phyloP scores from a whole-genome alignment of 2,329 filamentous ascomycete genomes.

The Lachnellula hyalina region DNA sequence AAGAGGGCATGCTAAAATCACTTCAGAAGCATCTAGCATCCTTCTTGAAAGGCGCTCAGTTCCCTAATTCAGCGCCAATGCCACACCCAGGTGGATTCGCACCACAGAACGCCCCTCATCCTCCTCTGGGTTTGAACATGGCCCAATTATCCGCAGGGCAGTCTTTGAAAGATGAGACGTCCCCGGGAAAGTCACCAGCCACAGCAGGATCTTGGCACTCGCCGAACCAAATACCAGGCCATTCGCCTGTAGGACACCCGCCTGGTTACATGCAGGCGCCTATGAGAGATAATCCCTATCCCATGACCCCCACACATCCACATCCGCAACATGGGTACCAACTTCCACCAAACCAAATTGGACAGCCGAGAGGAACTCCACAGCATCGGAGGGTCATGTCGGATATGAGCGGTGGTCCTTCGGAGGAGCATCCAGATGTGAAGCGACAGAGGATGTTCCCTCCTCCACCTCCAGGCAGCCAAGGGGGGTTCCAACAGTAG shows the following conservation, averaged over 20 bases:
- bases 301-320: slow-evolving; percentile 27
- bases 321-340: slow-evolving; percentile 21
- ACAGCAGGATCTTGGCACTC: slow-evolving; percentile 30
- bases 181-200: slow-evolving; percentile 30
- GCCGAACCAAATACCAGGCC: slow-evolving; percentile 27
- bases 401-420: slow-evolving; percentile 24
- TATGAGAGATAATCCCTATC: slow-evolving; percentile 27
- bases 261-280: slow-evolving; percentile 23
- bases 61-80: slow-evolving; percentile 19
- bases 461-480: slow-evolving; percentile 3
- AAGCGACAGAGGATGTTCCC: slow-evolving; percentile 31
- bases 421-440: slow-evolving; percentile 25
- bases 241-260: slow-evolving; percentile 25
- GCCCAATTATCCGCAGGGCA: slow-evolving; percentile 25
- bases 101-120: slow-evolving; percentile 19
- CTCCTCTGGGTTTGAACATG: slow-evolving; percentile 28
- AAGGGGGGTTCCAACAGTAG: slow-evolving; percentile 23
- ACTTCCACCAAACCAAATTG: slow-evolving; percentile 17
- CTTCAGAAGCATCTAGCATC: slow-evolving; percentile 85
- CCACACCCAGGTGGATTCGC: slow-evolving; percentile 23
- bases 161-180: slow-evolving; percentile 30
- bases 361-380: slow-evolving; percentile 14
- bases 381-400: slow-evolving; percentile 28
- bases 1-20: slow-evolving; percentile 76
- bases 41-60: slow-evolving; percentile 59